phyloP scores from a whole-genome alignment of 306 rosid species.

The Corylus americana region DNA sequence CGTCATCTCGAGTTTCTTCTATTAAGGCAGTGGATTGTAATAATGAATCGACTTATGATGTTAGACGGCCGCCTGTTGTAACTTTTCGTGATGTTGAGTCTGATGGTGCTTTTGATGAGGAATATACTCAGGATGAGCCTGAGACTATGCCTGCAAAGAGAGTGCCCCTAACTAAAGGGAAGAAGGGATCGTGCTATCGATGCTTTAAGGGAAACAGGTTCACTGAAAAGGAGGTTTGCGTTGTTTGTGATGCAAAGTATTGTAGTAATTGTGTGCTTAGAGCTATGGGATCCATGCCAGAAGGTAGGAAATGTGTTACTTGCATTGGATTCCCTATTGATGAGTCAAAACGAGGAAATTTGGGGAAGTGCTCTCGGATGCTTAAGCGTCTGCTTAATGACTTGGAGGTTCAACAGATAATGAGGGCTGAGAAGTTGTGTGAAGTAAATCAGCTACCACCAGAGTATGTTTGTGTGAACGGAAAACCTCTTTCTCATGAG shows the following conservation, averaged over 20 bases:
- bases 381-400: conserved; percentile 81
- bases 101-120: conserved; percentile 59
- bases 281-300: conserved; percentile 99
- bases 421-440: conserved; percentile 85
- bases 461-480: conserved; percentile 76
- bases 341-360: conserved; percentile 66
- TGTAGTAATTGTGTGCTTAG: conserved; percentile 86
- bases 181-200: conserved; percentile 80
- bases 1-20: conserved; percentile 86
- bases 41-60: conserved; percentile 38
- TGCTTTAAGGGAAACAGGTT: conserved; percentile 85
- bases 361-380: conserved; percentile 91
- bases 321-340: conserved; percentile 85
- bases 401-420: conserved; percentile 78
- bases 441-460: conserved; percentile 94
- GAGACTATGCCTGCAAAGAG: conserved; percentile 46
- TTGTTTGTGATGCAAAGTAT: conserved; percentile 94
- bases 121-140: conserved; percentile 44
- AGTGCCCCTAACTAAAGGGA: conserved; percentile 64
- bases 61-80: conserved; percentile 49
- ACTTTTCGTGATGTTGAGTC: conserved; percentile 64
- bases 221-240: conserved; percentile 85
- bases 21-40: conserved; percentile 53
- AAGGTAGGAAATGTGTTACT: conserved; percentile 92
- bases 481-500: conserved; percentile 71